Percentiles rank a stretch among this genome's conserved stretches.
Conservation (phyloP, 2,329 filamentous ascomycete genomes). For the Chaetomium sp. region DNA sequence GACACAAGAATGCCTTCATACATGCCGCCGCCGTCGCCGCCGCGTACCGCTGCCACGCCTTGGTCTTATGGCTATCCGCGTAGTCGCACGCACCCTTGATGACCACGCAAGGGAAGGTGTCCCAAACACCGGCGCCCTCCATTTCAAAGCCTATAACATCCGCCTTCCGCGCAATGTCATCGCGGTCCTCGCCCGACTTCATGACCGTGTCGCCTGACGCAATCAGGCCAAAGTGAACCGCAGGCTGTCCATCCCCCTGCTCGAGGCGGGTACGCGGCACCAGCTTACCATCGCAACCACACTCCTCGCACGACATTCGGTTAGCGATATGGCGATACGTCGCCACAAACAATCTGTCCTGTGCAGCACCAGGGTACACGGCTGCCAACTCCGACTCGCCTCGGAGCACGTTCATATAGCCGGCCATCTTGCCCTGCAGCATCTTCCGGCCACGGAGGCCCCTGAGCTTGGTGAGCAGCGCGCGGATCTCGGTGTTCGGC, state of each 20-base stretch:
- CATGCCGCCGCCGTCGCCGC: too few relatives aligned
- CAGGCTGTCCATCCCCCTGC: conserved; percentile 1
- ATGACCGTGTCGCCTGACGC: conserved; percentile 11
- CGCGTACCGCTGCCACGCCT: conserved; percentile 9
- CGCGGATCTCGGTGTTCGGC: too few relatives aligned
- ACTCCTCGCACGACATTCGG: too few relatives aligned
- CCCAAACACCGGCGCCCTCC: conserved; percentile 7
- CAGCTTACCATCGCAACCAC: too few relatives aligned
- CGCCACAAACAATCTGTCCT: too few relatives aligned
- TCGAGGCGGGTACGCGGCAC: conserved; percentile 1
- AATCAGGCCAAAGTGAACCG: conserved; percentile 9
- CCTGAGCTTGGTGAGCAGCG: too few relatives aligned
- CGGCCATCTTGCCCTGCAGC: conserved; percentile 3
- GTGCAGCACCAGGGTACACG: conserved; percentile 4
- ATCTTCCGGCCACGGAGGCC: conserved; percentile 6
- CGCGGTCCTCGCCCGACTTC: conserved; percentile 4
- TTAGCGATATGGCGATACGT: too few relatives aligned
- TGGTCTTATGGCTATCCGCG: conserved; percentile 11
- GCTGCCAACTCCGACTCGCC: neutral
- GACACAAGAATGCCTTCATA: too few relatives aligned
- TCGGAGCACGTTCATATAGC: conserved; percentile 5
- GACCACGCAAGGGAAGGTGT: conserved; percentile 9
- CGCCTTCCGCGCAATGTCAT: neutral
- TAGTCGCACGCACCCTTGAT: conserved; percentile 11
- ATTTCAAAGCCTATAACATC: conserved; percentile 8